phyloP scores from a whole-genome alignment of 2,329 filamentous ascomycete genomes.

The Diaporthe vaccinii region DNA sequence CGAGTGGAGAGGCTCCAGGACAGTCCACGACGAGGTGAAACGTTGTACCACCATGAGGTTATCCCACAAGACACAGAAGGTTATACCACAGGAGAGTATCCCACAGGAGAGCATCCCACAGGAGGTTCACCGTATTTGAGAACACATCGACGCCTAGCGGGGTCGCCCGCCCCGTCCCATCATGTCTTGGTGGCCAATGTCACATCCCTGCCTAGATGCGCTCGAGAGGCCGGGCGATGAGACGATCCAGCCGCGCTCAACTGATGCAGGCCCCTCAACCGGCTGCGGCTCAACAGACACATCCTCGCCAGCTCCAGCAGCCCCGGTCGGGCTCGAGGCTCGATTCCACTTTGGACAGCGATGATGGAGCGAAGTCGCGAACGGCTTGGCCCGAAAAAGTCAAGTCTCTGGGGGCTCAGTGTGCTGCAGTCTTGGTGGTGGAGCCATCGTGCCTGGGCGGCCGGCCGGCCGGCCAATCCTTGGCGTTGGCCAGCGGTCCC shows the following conservation, averaged over 20 bases:
- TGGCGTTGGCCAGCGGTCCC: background rate
- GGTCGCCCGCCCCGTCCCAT: no score
- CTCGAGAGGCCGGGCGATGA: background rate
- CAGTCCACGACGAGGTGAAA: no score
- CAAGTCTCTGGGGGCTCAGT: background rate
- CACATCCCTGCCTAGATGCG: background rate
- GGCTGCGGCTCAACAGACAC: background rate
- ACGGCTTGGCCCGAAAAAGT: background rate
- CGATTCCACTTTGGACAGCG: background rate
- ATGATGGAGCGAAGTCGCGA: constrained; percentile 18
- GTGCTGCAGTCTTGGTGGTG: background rate
- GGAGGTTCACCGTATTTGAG: no score
- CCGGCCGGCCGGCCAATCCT: background rate
- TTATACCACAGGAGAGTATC: no score
- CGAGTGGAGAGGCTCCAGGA: background rate
- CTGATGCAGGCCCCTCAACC: background rate
- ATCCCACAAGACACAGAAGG: no score
- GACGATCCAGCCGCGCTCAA: background rate
- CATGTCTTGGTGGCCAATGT: background rate
- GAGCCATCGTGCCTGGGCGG: background rate
- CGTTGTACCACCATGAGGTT: no score
- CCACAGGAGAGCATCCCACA: no score
- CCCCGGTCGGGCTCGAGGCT: background rate
- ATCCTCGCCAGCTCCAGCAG: background rate
- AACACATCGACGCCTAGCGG: background rate